Evolutionary conservation across 768 basidiomycete genomes (phyloP), one percentile per base, ranked within the genome.

Genomic region (Auriscalpium microsporum): DNA sequence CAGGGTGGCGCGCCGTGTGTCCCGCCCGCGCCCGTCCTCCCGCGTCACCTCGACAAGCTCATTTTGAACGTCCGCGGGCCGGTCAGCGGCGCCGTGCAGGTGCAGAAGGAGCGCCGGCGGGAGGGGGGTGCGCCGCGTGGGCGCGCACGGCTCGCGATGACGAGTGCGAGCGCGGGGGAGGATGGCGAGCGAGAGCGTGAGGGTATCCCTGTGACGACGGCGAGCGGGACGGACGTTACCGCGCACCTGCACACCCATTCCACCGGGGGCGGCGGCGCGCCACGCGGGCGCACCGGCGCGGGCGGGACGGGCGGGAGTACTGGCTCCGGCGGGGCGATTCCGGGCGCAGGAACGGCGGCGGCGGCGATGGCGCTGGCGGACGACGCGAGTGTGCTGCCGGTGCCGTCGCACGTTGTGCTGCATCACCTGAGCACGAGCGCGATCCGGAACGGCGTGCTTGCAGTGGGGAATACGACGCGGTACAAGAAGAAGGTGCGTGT

Each of bases 391-490:
- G 92, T 98, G 55, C 70, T 98, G 59, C 87, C 95, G 14, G 91
- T 96, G 19, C 94, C 94, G 19, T 87, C 84, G 38, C 94, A 97
- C 72, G 91, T 92, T 38, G 92, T 97, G 21, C 73, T 98, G 60
- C 93, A 96, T 63, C 94, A 98, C 70, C 71, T 98, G 63, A 90
- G 90, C 58, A 96, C 94, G 58, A 95, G 92, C 64, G 94, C 94
- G 51, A 98, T 98, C 58, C 78, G 84, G 69, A 94, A 94, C 68
- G 94, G 92, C 8, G 91, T 95, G 47, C 70, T 97, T 49, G 94
- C 93, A 40, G 93, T 97, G 6, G 94, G 86, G 28, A 91, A 83
- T 57, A 98, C 94, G 55, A 93, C 86, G 50, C 75, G 94, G 66
- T 97, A 96, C 74, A 76, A 84, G 71, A 82, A 88, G 74, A 98